Evolutionary conservation across 1,284 basidiomycete genomes (phyloP).

Genomic region (Melampsora larici-populina): DNA sequence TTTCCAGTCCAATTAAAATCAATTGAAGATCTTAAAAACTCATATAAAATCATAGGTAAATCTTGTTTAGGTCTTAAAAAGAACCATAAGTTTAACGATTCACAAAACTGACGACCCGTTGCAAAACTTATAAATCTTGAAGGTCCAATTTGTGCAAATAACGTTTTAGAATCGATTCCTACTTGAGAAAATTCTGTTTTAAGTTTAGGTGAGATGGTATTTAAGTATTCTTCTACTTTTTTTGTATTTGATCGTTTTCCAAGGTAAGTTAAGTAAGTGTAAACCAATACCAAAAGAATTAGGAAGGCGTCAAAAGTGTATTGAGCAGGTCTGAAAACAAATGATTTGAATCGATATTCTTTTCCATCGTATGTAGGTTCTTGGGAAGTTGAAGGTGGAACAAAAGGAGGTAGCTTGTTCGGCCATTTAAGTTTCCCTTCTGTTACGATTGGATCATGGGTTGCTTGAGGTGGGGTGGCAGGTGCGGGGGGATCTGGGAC

Average conservation of each 20-base stretch:
- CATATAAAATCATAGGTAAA: slow-evolving; percentile 64
- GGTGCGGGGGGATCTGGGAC: slow-evolving; percentile 18
- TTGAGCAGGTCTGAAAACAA: slow-evolving; percentile 39
- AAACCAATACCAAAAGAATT: slow-evolving; percentile 11
- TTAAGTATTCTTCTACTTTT: slow-evolving; percentile 8
- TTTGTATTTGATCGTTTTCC: slow-evolving; percentile 28
- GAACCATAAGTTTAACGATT: slow-evolving; percentile 73
- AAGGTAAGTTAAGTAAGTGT: slow-evolving; percentile 11
- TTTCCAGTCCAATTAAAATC: slow-evolving; percentile 70
- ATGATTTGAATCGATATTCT: slow-evolving; percentile 37
- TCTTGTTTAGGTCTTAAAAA: slow-evolving; percentile 77
- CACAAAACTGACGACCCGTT: slow-evolving; percentile 72
- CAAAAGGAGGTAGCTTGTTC: background rate
- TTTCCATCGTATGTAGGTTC: slow-evolving; percentile 9
- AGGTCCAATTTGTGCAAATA: slow-evolving; percentile 63
- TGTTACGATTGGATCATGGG: background rate
- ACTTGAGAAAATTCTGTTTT: slow-evolving; percentile 31
- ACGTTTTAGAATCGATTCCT: slow-evolving; percentile 44
- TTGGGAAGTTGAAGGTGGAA: background rate
- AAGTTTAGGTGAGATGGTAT: slow-evolving; percentile 10
- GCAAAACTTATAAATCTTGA: slow-evolving; percentile 78
- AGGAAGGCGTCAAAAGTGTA: slow-evolving; percentile 19
- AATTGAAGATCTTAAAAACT: slow-evolving; percentile 63
- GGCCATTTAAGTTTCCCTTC: background rate
- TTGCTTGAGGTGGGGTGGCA: slow-evolving; percentile 18